Evolutionary conservation across 2,329 filamentous ascomycete species (phyloP), one percentile per base, ranked within the genome.

Genomic region (Berkeleyomyces rouxiae): DNA sequence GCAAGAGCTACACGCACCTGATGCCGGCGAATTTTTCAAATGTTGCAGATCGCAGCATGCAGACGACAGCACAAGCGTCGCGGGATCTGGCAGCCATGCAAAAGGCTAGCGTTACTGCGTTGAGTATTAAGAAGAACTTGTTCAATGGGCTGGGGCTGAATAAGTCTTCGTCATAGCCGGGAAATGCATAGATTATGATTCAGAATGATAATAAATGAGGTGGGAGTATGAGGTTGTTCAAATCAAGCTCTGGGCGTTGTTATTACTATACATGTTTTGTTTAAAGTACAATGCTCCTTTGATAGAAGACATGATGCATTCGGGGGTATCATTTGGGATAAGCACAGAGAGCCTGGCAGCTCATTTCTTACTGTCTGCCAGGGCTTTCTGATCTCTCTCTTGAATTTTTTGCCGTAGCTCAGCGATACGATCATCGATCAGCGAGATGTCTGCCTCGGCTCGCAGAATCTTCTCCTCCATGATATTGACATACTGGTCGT

Each of bases 381-480:
- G 46, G 37, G 61, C 61, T 11, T 55, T 42, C 23, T 46, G n/a
- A 46, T 62, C 61, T 47, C 55, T 63, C 37, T 53, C 49, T 42
- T 51, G 47, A 9, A 61, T 62, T 39, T 64, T 55, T 11, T 64
- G 63, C 61, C 68, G 66, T 23, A 77, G 61, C 53, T 73, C 71
- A 1, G 70, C 79, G 67, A 93, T 88, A 69, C 82, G 83, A 61
- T 92, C 88, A 68, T 93, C 87, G 43, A 92, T 77, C 4, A 93
- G 72, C 0, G 87, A 84, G 71, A 93, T 90, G 65, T 92, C 86
- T 0, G 82, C 86, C 67, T 93, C 85, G 2, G 92, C 74, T 66
- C 77, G 79, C 36, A 92, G 71, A 47, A 90, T 74, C 72, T 85
- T 89, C 70, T 91, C 86, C 39, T 78, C 76, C 68, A 93, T 76